Percentiles rank a stretch among this genome's conserved stretches.
phyloP scores from a whole-genome alignment of 2,329 filamentous ascomycete genomes.

The Diplodia sapinea region DNA sequence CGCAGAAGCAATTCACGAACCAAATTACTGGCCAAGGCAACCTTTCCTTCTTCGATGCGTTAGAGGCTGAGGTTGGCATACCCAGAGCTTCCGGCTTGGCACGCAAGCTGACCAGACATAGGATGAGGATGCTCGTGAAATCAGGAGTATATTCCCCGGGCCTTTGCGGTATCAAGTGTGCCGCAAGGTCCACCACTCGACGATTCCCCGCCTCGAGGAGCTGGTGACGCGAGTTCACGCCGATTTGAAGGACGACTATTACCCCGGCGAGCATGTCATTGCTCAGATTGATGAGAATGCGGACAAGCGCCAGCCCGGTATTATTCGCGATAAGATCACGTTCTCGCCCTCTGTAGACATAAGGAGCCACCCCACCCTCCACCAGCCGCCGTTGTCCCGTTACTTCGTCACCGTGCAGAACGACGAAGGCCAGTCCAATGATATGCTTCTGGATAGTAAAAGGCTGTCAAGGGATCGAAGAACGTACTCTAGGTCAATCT shows the following conservation, averaged over 20 bases:
- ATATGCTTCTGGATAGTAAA: slow-evolving; percentile 56
- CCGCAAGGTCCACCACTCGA: slow-evolving; percentile 89
- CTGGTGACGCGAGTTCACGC: slow-evolving; percentile 44
- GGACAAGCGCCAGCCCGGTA: slow-evolving; percentile 23
- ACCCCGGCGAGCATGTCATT: slow-evolving; percentile 83
- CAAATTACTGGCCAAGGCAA: slow-evolving; percentile 93
- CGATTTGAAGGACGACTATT: slow-evolving; percentile 87
- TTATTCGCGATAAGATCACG: slow-evolving; percentile 52
- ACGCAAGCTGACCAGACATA: slow-evolving; percentile 39
- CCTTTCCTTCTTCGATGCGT: slow-evolving; percentile 89
- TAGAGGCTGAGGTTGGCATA: slow-evolving; percentile 78
- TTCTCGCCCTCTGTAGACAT: slow-evolving; percentile 63
- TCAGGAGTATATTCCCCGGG: slow-evolving; percentile 91
- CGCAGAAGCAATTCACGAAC: slow-evolving; percentile 85
- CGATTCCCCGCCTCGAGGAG: slow-evolving; percentile 85
- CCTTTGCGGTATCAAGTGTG: slow-evolving; percentile 88
- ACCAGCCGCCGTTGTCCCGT: slow-evolving; percentile 71
- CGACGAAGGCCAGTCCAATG: slow-evolving; percentile 26
- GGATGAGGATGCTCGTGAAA: slow-evolving; percentile 76
- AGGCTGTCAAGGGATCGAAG: slow-evolving; percentile 88
- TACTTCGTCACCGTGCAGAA: slow-evolving; percentile 28
- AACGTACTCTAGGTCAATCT: slow-evolving; percentile 90
- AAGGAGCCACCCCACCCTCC: slow-evolving; percentile 70
- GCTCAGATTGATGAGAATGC: slow-evolving; percentile 55
- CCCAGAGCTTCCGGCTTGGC: neutral